Percentiles rank a stretch among this genome's conserved stretches.
Conservation (phyloP, 2,329 filamentous ascomycete genomes). For the Colletotrichum euphorbiae region DNA sequence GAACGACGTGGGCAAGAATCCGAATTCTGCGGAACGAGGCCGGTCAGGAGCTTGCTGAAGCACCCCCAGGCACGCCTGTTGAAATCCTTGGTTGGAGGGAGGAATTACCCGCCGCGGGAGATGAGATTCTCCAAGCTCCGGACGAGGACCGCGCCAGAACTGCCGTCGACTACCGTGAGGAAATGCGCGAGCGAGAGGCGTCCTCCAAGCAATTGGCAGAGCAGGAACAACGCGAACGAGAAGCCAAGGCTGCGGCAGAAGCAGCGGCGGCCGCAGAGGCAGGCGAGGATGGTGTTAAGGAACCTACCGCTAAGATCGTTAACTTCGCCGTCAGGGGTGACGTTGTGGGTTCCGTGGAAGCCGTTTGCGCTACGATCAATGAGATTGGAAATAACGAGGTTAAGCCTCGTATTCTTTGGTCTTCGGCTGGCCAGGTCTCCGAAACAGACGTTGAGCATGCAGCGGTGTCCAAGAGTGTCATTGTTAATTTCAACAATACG, state of each 20-base stretch:
- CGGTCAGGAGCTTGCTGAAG: slow-evolving; percentile 76
- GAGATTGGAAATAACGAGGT: slow-evolving; percentile 89
- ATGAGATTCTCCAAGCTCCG: slow-evolving; percentile 85
- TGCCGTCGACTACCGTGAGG: slow-evolving; percentile 80
- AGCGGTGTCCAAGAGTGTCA: slow-evolving; percentile 76
- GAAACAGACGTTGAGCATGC: slow-evolving; percentile 94
- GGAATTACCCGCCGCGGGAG: slow-evolving; percentile 82
- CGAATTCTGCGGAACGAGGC: slow-evolving; percentile 87
- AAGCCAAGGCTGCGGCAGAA: slow-evolving; percentile 57
- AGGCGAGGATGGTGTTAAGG: slow-evolving; percentile 52
- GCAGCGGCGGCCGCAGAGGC: slow-evolving; percentile 51
- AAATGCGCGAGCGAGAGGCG: slow-evolving; percentile 77
- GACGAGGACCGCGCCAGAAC: slow-evolving; percentile 82
- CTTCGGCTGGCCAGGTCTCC: slow-evolving; percentile 79
- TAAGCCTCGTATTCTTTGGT: slow-evolving; percentile 78
- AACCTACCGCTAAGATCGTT: slow-evolving; percentile 62
- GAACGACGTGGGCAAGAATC: slow-evolving; percentile 88
- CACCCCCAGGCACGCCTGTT: slow-evolving; percentile 87
- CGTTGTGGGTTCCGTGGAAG: slow-evolving; percentile 93
- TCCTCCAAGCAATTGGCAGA: slow-evolving; percentile 87
- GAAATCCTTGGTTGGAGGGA: slow-evolving; percentile 96
- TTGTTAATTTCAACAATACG: slow-evolving; percentile 87
- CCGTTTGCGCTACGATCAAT: slow-evolving; percentile 80
- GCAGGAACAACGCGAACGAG: slow-evolving; percentile 71
- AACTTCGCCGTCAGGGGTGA: slow-evolving; percentile 93